A percentile compares a stretch with the other conserved stretches of the same genome.
phyloP scores from a whole-genome alignment of 495 filamentous ascomycete species.

The Aspergillus campestris region DNA sequence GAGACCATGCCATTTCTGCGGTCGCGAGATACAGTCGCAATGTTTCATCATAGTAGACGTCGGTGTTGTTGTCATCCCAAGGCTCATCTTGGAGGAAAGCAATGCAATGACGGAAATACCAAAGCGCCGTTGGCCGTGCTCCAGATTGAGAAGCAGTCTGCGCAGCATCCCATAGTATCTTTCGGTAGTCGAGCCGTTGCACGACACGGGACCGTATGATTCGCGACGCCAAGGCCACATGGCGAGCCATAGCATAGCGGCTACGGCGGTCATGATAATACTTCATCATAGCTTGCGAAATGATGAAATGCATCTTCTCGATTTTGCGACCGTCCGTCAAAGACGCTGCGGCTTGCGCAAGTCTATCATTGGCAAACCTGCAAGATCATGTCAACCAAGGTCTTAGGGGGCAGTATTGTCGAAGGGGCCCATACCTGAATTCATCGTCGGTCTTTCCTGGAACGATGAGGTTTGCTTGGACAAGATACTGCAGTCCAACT shows the following conservation, averaged over 20 bases:
- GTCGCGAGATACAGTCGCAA: conserved; percentile 63
- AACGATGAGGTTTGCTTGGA: conserved; percentile 69
- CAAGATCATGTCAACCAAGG: conserved; percentile 24
- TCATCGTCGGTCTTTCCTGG: conserved; percentile 69
- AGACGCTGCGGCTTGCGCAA: conserved; percentile 62
- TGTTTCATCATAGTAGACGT: conserved; percentile 80
- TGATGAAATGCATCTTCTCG: conserved; percentile 78
- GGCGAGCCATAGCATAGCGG: conserved; percentile 62
- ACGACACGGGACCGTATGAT: conserved; percentile 58
- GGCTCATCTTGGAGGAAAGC: conserved; percentile 68
- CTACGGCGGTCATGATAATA: conserved; percentile 50
- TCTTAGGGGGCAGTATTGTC: background rate
- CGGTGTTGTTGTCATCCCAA: conserved; percentile 62
- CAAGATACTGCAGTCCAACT: conserved; percentile 65
- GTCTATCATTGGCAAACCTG: conserved; percentile 77
- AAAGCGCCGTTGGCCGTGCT: conserved; percentile 66
- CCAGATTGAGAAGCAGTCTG: conserved; percentile 69
- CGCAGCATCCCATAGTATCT: conserved; percentile 67
- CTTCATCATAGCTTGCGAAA: conserved; percentile 69
- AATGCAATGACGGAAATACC: conserved; percentile 68
- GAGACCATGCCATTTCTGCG: conserved; percentile 74
- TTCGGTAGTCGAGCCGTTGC: conserved; percentile 55
- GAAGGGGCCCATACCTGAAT: conserved; percentile 37
- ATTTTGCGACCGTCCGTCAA: conserved; percentile 59
- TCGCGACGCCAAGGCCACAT: conserved; percentile 64